phyloP scores from a whole-genome alignment of 805 yeast genomes.

The Lipomyces starkeyi region DNA sequence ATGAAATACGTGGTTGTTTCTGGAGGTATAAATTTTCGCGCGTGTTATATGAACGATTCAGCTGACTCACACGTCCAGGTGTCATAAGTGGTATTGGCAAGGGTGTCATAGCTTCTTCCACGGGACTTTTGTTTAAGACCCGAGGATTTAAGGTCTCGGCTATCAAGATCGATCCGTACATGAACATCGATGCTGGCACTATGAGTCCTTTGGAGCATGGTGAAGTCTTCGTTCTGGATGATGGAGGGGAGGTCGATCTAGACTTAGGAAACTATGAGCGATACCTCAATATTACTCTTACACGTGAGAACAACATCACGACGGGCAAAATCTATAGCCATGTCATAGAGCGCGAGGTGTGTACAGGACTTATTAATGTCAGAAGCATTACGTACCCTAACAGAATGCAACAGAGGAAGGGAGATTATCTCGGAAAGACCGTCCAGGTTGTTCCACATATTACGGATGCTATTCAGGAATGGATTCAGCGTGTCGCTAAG shows the following conservation, averaged over 20 bases:
- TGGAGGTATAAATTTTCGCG: conserved; percentile 62
- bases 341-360: conserved; percentile 82
- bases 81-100: conserved; percentile 99
- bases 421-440: conserved; percentile 98
- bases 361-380: not conserved
- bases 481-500: conserved; percentile 93
- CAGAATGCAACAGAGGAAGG: conserved; percentile 61
- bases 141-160: conserved; percentile 94
- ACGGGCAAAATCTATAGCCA: conserved; percentile 96
- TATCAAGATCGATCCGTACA: conserved; percentile 97
- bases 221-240: conserved; percentile 95
- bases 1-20: conserved; percentile 99
- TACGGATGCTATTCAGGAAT: conserved; percentile 96
- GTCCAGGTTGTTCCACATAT: conserved; percentile 99
- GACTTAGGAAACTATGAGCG: conserved; percentile 98
- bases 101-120: conserved; percentile 96
- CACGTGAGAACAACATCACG: conserved; percentile 94
- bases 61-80: conserved; percentile 49
- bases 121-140: conserved; percentile 93
- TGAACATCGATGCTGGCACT: conserved; percentile 99
- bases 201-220: conserved; percentile 99
- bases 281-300: conserved; percentile 89
- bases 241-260: conserved; percentile 98
- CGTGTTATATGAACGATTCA: not conserved
- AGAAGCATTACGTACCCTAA: not conserved